phyloP scores from a whole-genome alignment of 2,329 filamentous ascomycete species.

The Penicillium sp. region DNA sequence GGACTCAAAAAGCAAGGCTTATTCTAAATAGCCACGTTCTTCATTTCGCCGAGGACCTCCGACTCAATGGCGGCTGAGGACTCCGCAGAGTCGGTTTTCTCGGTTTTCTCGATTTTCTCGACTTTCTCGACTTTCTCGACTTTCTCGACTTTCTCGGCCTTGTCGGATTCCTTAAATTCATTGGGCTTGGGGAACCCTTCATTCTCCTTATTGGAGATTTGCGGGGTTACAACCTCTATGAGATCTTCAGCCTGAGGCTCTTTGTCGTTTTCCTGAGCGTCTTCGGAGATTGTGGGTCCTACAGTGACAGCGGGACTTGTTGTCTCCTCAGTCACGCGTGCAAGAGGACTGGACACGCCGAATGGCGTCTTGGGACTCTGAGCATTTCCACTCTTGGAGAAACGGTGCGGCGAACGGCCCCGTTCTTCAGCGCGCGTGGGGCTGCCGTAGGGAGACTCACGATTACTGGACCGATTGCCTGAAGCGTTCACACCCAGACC shows the following conservation, averaged over 20 bases:
- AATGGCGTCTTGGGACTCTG: slow-evolving; percentile 48
- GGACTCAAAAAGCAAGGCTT: slow-evolving; percentile 18
- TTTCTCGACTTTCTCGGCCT: slow-evolving; percentile 30
- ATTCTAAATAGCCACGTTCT: slow-evolving; percentile 48
- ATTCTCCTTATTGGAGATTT: slow-evolving; percentile 38
- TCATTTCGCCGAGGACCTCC: slow-evolving; percentile 49
- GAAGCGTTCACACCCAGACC: slow-evolving; percentile 56
- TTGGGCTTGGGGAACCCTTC: slow-evolving; percentile 26
- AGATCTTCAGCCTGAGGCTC: slow-evolving; percentile 39
- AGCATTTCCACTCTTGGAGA: slow-evolving; percentile 43
- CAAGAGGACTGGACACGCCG: slow-evolving; percentile 47
- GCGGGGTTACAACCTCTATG: slow-evolving; percentile 42
- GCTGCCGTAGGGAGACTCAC: slow-evolving; percentile 55
- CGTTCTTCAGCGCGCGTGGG: slow-evolving; percentile 48
- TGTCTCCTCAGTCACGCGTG: slow-evolving; percentile 49
- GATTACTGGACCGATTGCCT: slow-evolving; percentile 45
- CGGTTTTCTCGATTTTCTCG: slow-evolving; percentile 25
- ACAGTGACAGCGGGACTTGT: slow-evolving; percentile 37
- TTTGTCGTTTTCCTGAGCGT: slow-evolving; percentile 32
- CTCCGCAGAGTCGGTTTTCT: slow-evolving; percentile 23
- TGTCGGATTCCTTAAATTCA: slow-evolving; percentile 32
- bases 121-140: too few species aligned
- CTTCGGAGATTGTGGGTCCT: slow-evolving; percentile 37
- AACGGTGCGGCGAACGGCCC: slow-evolving; percentile 51
- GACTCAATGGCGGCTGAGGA: slow-evolving; percentile 36